phyloP scores from a whole-genome alignment of 129 eudicot genomes.

The Erigeron canadensis region DNA sequence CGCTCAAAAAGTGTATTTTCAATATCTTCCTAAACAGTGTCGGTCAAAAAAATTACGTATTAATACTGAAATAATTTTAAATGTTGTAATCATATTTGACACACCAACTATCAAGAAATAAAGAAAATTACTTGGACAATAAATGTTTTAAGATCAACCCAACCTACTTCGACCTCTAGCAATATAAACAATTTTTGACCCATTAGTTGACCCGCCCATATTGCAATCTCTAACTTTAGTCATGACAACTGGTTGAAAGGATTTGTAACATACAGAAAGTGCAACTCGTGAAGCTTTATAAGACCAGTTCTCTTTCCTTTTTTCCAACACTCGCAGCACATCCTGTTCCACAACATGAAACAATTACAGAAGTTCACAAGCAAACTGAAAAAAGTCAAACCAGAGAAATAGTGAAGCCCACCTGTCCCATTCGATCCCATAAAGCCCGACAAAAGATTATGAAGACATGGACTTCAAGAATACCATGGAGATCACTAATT shows the following conservation, averaged over 20 bases:
- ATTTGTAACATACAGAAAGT: slow-evolving; percentile 51
- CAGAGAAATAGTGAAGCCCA: neutral
- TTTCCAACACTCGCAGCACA: slow-evolving; percentile 52
- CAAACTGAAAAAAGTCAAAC: neutral
- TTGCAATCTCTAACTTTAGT: neutral
- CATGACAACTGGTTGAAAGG: neutral
- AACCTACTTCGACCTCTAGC: neutral
- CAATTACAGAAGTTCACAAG: neutral
- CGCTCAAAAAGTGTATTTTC: neutral
- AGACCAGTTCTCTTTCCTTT: slow-evolving; percentile 55
- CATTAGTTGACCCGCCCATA: neutral
- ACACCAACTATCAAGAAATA: neutral
- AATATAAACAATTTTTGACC: neutral
- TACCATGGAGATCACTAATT: slow-evolving; percentile 51
- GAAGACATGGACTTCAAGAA: slow-evolving; percentile 55
- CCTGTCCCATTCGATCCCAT: slow-evolving; percentile 96
- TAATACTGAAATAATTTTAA: neutral
- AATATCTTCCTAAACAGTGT: neutral
- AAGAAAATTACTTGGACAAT: no score
- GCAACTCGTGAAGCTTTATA: slow-evolving; percentile 74
- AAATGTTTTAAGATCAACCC: neutral
- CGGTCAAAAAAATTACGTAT: neutral
- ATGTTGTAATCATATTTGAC: neutral
- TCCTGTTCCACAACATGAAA: slow-evolving; percentile 41
- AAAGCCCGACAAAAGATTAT: slow-evolving; percentile 56